A percentile compares a stretch with the other conserved stretches of the same genome.
These are phyloP conservation scores for Fusarium pilosicola DNA, from an alignment of 2,329 filamentous ascomycete species.

Conservation along the genomic window DNA sequence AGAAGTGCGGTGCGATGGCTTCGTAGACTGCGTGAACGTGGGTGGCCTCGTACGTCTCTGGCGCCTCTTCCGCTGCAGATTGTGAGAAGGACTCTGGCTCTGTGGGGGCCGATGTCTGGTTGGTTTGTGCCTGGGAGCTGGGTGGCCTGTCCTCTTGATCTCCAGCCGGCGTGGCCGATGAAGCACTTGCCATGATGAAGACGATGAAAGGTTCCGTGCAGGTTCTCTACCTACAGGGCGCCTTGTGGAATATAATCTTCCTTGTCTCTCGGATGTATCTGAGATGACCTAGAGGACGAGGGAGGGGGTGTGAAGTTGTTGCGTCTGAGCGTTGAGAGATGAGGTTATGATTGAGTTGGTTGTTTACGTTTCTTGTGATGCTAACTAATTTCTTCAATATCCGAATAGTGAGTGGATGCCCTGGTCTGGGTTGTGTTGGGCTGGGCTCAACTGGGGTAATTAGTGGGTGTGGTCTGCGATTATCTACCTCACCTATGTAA, in stretches of 20 bases:
- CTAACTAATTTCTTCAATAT: slow-evolving; percentile 36
- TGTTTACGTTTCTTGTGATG: slow-evolving; percentile 18
- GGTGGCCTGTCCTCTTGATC: slow-evolving; percentile 31
- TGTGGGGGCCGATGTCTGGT: not conserved
- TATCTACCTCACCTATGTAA: not conserved
- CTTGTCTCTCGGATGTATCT: not conserved
- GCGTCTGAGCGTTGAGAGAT: slow-evolving; percentile 2
- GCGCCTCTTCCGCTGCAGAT: slow-evolving; percentile 44
- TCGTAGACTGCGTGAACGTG: slow-evolving; percentile 96
- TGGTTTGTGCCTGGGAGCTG: slow-evolving; percentile 23
- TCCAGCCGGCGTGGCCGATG: slow-evolving; percentile 38
- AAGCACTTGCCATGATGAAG: slow-evolving; percentile 40
- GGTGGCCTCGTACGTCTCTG: slow-evolving; percentile 77
- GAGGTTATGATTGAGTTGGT: slow-evolving; percentile 3
- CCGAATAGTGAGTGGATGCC: slow-evolving; percentile 22
- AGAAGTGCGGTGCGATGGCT: slow-evolving; percentile 85
- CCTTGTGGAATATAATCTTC: slow-evolving; percentile 12
- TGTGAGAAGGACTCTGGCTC: slow-evolving; percentile 19
- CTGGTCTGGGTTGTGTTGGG: not conserved
- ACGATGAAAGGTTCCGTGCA: slow-evolving; percentile 1
- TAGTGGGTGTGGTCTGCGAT: slow-evolving; percentile 17
- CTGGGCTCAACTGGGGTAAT: not conserved
- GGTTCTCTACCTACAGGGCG: not conserved
- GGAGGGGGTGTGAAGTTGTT: slow-evolving; percentile 4
- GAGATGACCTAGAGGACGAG: not conserved